Conservation (phyloP, 768 basidiomycete species). For the Terana coerulea region DNA sequence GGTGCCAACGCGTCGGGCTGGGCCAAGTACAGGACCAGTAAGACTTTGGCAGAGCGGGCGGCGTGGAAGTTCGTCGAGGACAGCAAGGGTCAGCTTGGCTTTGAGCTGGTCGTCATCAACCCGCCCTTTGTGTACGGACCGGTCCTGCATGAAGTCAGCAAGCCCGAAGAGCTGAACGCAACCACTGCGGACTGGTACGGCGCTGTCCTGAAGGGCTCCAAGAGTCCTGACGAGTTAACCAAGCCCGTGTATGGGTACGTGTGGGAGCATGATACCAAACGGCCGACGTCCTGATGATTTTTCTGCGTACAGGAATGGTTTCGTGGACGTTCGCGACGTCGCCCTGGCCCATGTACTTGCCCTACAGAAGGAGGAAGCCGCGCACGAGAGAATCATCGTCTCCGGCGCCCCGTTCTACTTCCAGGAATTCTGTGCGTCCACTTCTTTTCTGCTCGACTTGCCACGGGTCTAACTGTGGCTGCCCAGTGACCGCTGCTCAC, state of each 20-base stretch:
- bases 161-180: conserved; percentile 35
- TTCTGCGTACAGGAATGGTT: conserved; percentile 8
- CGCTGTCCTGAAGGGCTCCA: conserved; percentile 17
- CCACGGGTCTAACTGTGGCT: neutral
- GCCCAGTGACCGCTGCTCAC: conserved; percentile 11
- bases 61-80: conserved; percentile 46
- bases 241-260: conserved; percentile 9
- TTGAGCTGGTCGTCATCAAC: conserved; percentile 49
- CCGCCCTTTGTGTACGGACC: conserved; percentile 40
- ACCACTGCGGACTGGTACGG: conserved; percentile 23
- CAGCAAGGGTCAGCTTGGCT: conserved; percentile 38
- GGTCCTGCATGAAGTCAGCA: conserved; percentile 31
- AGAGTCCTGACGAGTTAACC: conserved; percentile 15
- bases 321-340: conserved; percentile 20
- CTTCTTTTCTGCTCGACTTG: neutral
- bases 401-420: conserved; percentile 7
- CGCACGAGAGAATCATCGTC: conserved; percentile 35
- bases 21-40: conserved; percentile 50
- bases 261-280: neutral
- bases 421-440: conserved; percentile 16
- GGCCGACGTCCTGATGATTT: neutral
- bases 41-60: conserved; percentile 55
- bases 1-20: conserved; percentile 38
- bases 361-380: conserved; percentile 26
- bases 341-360: conserved; percentile 16